A percentile compares a stretch with the other conserved stretches of the same genome.
These are phyloP conservation scores for Trichoderma citrinoviride DNA, from an alignment of 2,329 filamentous ascomycete species.

Conservation along the genomic window DNA sequence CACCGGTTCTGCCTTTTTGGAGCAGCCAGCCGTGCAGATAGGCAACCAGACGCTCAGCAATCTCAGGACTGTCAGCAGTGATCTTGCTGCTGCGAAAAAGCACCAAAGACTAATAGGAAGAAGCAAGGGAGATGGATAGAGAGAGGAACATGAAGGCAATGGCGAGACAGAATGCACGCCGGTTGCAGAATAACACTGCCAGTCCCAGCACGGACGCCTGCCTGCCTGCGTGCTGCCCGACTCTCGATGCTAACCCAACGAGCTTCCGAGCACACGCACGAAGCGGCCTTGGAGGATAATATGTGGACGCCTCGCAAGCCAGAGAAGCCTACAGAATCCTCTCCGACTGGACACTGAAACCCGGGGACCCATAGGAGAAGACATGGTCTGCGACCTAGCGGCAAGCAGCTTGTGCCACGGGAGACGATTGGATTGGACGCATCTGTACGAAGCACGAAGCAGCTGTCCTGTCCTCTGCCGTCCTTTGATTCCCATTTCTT, in stretches of 20 bases:
- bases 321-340: slow-evolving; percentile 3
- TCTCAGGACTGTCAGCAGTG: too few species aligned
- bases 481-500: not conserved
- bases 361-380: not conserved
- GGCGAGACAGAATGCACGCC: not conserved
- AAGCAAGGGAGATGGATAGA: not conserved
- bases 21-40: too few species aligned
- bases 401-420: slow-evolving; percentile 20
- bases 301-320: slow-evolving; percentile 18
- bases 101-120: not conserved
- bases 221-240: slow-evolving; percentile 21
- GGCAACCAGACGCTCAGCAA: too few species aligned
- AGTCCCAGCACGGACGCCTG: slow-evolving; percentile 1
- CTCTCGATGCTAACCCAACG: slow-evolving; percentile 20
- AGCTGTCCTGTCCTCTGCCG: not conserved
- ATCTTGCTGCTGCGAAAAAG: not conserved
- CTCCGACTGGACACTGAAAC: slow-evolving; percentile 20
- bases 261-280: not conserved
- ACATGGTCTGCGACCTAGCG: slow-evolving; percentile 18
- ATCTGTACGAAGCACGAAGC: not conserved
- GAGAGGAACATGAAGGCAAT: not conserved
- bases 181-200: slow-evolving; percentile 6
- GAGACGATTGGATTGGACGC: slow-evolving; percentile 18
- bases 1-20: too few species aligned
- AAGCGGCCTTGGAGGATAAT: slow-evolving; percentile 1